Conservation (phyloP, 257 asterid species). For the Solanum paucissectum region DNA sequence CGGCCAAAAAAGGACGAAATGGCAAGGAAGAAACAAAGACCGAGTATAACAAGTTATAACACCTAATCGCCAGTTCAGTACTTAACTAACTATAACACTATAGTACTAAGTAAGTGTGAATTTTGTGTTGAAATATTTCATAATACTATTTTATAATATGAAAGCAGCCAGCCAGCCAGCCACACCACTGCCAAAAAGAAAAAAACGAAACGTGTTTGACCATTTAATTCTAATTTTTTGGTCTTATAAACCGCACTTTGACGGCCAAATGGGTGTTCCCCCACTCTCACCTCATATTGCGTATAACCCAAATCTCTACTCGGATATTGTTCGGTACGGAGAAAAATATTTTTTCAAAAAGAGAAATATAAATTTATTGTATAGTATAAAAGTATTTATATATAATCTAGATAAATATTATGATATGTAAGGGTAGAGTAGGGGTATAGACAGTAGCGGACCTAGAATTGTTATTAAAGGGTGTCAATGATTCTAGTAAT, state of each 20-base stretch:
- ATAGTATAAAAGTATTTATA: too few relatives aligned
- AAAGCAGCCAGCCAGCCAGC: background rate
- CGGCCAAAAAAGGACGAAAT: background rate
- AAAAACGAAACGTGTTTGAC: constrained; percentile 39
- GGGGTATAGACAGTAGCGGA: too few relatives aligned
- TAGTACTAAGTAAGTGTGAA: background rate
- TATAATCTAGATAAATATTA: too few relatives aligned
- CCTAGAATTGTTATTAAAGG: too few relatives aligned
- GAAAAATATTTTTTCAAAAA: too few relatives aligned
- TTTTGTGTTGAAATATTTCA: background rate
- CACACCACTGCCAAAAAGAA: background rate
- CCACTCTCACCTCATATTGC: background rate
- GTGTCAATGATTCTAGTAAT: too few relatives aligned
- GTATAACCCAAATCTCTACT: background rate
- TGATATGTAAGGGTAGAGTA: too few relatives aligned
- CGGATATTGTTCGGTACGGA: too few relatives aligned
- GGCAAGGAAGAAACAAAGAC: background rate
- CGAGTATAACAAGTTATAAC: background rate
- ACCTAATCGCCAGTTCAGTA: background rate
- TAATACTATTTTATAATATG: background rate
- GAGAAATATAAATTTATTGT: too few relatives aligned
- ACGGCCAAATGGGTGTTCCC: background rate
- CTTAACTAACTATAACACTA: background rate
- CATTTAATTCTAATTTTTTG: constrained; percentile 19
- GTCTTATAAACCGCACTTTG: background rate